Percentiles rank a stretch among this genome's conserved stretches.
phyloP scores from a whole-genome alignment of 306 rosid species.

The Castanea mollissima region DNA sequence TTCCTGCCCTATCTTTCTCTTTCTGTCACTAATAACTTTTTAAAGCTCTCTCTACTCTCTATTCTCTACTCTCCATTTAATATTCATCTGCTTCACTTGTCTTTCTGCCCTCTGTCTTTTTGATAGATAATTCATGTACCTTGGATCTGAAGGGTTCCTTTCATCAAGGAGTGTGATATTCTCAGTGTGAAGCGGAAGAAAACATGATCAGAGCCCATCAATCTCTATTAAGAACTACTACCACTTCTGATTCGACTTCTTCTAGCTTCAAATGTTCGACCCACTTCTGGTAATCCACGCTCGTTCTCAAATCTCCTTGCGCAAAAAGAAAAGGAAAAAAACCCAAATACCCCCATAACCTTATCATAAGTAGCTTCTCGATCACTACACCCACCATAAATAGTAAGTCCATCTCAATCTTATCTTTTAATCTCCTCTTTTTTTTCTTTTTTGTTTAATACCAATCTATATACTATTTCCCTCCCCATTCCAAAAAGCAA shows the following conservation, averaged over 20 bases:
- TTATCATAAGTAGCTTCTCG: not conserved
- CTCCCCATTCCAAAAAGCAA: not conserved
- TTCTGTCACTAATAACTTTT: no score
- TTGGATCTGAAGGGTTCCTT: not conserved
- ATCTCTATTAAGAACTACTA: constrained; percentile 39
- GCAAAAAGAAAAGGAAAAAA: constrained; percentile 22
- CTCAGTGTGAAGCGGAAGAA: constrained; percentile 13
- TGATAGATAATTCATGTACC: no score
- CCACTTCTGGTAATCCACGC: constrained; percentile 41
- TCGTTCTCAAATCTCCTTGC: constrained; percentile 42
- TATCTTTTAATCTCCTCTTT: no score
- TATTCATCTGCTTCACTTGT: no score
- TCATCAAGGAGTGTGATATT: constrained; percentile 9
- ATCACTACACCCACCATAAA: not conserved
- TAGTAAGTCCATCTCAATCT: no score
- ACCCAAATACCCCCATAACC: not conserved
- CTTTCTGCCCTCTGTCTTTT: no score
- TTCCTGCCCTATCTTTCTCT: not conserved
- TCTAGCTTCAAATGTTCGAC: constrained; percentile 34
- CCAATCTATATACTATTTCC: no score
- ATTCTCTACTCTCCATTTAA: constrained; percentile 9
- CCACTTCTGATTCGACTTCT: constrained; percentile 22
- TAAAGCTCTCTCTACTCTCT: not conserved
- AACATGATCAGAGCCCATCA: constrained; percentile 25
- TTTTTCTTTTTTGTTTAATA: no score